Evolutionary conservation across 352 stramenopile species (phyloP), one percentile per base, ranked within the genome.

Genomic region (Elongisporangium prolatum): DNA sequence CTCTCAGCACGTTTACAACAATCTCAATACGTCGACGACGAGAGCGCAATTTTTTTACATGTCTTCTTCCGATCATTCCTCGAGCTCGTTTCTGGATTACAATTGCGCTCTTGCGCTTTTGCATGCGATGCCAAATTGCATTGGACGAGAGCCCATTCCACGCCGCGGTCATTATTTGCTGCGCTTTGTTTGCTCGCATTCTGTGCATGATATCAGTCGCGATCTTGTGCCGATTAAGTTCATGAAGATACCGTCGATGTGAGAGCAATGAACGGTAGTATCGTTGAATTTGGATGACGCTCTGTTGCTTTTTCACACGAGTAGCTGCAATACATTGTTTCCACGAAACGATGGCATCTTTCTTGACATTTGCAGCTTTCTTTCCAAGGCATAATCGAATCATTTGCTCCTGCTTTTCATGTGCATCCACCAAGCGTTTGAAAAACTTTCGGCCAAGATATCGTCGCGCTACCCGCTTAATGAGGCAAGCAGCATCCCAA

Each of bases 181-280:
- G 59, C 8, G 25, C 69, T 6, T 74, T 77, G 37, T 75, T 68
- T 9, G 64, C 71, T 16, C 87, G 21, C 37, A 88, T 66, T 0
- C 56, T 57, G 44, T 82, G 67, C 74, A 87, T 86, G 21, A 81
- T 63, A 16, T 75, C 69, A 3, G 61, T 75, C 20, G 80, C 77
- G 25, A 74, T 48, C n/a, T 71, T 56, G 49, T 87, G 76, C 7
- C 74, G 72, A 5, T 52, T 64, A 14, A 88, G 51, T 38, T 80
- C 76, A 8, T 56, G 44, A n/a, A 56, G 59, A 54, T 82, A 80
- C 18, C 63, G 71, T 3, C 67, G 68, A 5, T 77, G 77, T 21
- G 57, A 58, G 40, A 70, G 24, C 14, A 56, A 64, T 28, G 64
- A 61, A 18, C 76, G 72, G 18, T 70, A 81, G 55, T 51, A 58